phyloP scores from a whole-genome alignment of 495 filamentous ascomycete species.

The Clavariopsis aquatica region DNA sequence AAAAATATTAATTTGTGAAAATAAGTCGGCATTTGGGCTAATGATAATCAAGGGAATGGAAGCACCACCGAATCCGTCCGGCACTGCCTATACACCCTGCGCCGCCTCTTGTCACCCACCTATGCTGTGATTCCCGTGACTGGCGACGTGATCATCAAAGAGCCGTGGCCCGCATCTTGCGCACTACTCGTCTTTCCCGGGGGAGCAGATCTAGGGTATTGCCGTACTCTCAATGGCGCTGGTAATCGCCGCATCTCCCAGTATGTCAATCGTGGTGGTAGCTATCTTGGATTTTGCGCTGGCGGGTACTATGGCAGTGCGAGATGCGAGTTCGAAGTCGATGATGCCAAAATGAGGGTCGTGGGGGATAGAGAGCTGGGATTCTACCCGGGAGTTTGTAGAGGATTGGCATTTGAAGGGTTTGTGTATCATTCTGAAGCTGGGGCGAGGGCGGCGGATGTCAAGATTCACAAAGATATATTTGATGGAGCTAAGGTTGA shows the following conservation, averaged over 20 bases:
- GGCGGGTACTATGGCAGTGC: constrained; percentile 87
- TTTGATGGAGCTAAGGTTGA: constrained; percentile 50
- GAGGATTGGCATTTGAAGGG: constrained; percentile 83
- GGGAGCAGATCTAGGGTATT: constrained; percentile 93
- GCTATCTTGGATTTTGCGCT: constrained; percentile 89
- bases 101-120: constrained; percentile 84
- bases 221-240: constrained; percentile 79
- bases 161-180: constrained; percentile 87
- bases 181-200: constrained; percentile 90
- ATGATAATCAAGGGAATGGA: constrained; percentile 64
- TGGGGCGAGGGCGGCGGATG: constrained; percentile 71
- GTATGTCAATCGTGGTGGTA: constrained; percentile 82
- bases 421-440: constrained; percentile 90
- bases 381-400: constrained; percentile 85
- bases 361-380: constrained; percentile 80
- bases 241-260: constrained; percentile 82
- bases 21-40: constrained; percentile 1
- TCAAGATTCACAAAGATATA: constrained; percentile 64
- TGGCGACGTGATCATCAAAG: constrained; percentile 76
- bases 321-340: constrained; percentile 88
- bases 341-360: constrained; percentile 78
- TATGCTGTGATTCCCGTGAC: constrained; percentile 90
- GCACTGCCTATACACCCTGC: constrained; percentile 84
- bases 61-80: constrained; percentile 84
- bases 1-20: constrained; percentile 7